Evolutionary conservation across 805 yeast genomes (phyloP).

Genomic region (Wickerhamiella kazuoi): DNA sequence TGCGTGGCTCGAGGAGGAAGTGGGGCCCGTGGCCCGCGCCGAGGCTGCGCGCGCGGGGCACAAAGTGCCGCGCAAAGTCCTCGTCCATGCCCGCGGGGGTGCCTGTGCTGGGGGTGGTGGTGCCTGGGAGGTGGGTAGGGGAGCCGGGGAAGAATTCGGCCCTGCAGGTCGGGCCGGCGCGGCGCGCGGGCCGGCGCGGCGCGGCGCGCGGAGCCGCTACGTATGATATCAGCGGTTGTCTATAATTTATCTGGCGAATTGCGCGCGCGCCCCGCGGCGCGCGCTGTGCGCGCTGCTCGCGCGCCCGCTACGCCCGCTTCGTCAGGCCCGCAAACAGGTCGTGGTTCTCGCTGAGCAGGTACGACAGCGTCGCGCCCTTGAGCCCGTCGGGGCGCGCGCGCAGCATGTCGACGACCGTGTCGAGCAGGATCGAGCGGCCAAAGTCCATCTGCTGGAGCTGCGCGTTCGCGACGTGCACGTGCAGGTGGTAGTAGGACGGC

Average conservation of each 20-base stretch:
- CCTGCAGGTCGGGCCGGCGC: too few relatives aligned
- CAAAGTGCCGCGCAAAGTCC: too few relatives aligned
- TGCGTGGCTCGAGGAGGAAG: too few relatives aligned
- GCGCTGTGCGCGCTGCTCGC: neutral
- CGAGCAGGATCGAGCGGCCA: conserved; percentile 72
- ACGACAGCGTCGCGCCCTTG: conserved; percentile 38
- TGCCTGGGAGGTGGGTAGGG: too few relatives aligned
- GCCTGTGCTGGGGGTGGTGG: too few relatives aligned
- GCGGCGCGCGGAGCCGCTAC: neutral
- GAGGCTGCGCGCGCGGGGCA: too few relatives aligned
- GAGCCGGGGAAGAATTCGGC: too few relatives aligned
- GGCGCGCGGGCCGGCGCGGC: neutral
- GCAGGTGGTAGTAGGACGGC: conserved; percentile 92
- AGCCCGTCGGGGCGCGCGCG: conserved; percentile 39
- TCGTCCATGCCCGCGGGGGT: too few relatives aligned
- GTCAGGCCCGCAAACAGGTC: too few relatives aligned
- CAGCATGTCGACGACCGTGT: conserved; percentile 64
- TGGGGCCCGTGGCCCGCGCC: too few relatives aligned
- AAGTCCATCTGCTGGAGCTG: conserved; percentile 48
- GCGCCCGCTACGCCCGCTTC: too few relatives aligned
- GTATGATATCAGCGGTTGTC: neutral
- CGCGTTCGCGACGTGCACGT: conserved; percentile 71
- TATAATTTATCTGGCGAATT: neutral
- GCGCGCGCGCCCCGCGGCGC: neutral
- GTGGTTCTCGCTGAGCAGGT: conserved; percentile 59